phyloP scores from a whole-genome alignment of 495 filamentous ascomycete species.

The Xylaria curta region DNA sequence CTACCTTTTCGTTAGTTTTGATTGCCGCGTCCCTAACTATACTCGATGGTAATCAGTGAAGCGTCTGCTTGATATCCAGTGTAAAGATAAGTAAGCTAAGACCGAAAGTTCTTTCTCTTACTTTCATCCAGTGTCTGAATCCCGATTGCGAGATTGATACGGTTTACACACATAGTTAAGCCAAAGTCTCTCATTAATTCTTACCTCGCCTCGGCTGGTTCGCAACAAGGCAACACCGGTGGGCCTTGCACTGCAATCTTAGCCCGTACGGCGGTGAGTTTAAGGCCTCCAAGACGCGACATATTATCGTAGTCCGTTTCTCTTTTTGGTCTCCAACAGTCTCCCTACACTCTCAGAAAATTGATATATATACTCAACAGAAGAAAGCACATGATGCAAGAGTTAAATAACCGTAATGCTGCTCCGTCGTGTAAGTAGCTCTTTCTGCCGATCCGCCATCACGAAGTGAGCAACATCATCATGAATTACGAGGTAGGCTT shows the following conservation, averaged over 20 bases:
- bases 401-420: not conserved
- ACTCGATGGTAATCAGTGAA: no score
- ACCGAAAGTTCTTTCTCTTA: no score
- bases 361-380: not conserved
- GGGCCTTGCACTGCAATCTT: not conserved
- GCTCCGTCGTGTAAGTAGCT: not conserved
- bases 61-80: no score
- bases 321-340: not conserved
- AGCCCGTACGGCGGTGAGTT: not conserved
- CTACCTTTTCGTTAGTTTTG: slow-evolving; percentile 1
- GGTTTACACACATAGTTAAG: no score
- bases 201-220: no score
- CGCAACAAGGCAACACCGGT: no score
- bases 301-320: not conserved
- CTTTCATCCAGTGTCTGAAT: no score
- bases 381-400: not conserved
- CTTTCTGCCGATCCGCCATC: not conserved
- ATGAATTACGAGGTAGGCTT: no score
- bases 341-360: not conserved
- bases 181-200: no score
- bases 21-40: no score
- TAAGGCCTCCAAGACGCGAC: not conserved
- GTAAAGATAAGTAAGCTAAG: no score
- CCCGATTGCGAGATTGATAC: no score
- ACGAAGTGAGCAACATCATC: not conserved